Base-by-base conservation (phyloP, 2,329 filamentous ascomycete species). In the Cladosporium oxysporum region DNA sequence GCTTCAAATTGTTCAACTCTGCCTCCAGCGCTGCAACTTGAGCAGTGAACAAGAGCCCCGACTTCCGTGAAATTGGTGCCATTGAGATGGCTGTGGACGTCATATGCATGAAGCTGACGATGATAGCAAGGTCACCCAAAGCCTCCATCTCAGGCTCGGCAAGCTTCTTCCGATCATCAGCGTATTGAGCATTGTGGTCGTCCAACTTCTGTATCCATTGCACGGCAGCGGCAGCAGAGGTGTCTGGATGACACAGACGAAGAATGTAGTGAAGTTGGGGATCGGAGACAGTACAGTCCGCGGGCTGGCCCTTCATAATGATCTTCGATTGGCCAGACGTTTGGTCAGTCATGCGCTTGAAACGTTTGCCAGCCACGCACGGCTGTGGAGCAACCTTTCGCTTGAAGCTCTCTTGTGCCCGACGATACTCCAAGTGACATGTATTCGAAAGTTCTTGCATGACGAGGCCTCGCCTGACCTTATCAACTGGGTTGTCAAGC, bases 121-220 rank as follows among this genome's bases (percentile, higher is more conserved):
- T 66, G 55, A 69, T 62, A 2, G 59, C 67, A 12, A 69, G 53
- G 7, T 67, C 66, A 12, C 59, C 62, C 28, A 69, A 58, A 18
- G 67, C 65, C 41, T 28, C 23, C 10, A 66, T 58, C 55, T 67
- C 58, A 23, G 65, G 23, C 16, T 64, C n/a, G 16, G 12, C 16
- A 23, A 68, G 65, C 55, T 62, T 61, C 61, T 62, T n/a, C 18
- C 53, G 49, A 64, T 70, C 68, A 14, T 66, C 62, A 14, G 60
- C 21, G 37, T 65, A 59, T 2, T 44, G 65, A 49, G 65, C 55
- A 44, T 69, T 58, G 53, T 70, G 67, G 28, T 68, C 63, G 52
- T 69, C 67, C 31, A 70, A 58, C 62, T 67, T 69, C 26, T 69
- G 67, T 10, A 67, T 68, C 68, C 68, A 69, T 31, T 68, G 33